Evolutionary conservation across 495 filamentous ascomycete species (phyloP).

Genomic region (Collariella sp.): DNA sequence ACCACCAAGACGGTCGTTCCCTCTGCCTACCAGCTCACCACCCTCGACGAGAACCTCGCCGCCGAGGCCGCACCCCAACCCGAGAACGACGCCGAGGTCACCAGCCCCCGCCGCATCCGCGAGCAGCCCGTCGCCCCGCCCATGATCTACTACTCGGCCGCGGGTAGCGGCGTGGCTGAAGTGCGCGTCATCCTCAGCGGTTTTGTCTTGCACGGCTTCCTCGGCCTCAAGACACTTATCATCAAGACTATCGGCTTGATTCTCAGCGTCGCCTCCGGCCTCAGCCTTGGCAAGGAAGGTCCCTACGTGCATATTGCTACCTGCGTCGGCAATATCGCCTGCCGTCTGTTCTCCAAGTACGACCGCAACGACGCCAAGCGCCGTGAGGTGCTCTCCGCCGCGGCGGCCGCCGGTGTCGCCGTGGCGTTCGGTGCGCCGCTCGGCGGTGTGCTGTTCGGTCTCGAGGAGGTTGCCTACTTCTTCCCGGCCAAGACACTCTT

Average conservation of each 20-base stretch:
- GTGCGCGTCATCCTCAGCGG: conserved; percentile 96
- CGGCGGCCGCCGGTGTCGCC: conserved; percentile 84
- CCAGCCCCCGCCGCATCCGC: conserved; percentile 29
- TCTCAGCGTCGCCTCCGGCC: conserved; percentile 81
- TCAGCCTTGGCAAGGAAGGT: conserved; percentile 93
- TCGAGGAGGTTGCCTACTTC: conserved; percentile 95
- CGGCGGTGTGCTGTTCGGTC: conserved; percentile 83
- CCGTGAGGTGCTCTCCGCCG: conserved; percentile 86
- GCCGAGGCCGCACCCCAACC: conserved; percentile 37
- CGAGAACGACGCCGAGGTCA: conserved; percentile 32
- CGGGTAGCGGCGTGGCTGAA: conserved; percentile 93
- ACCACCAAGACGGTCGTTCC: conserved; percentile 87
- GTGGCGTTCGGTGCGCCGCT: conserved; percentile 94
- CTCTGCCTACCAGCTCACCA: conserved; percentile 74
- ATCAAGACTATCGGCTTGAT: conserved; percentile 79
- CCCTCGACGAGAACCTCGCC: conserved; percentile 68
- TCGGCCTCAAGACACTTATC: conserved; percentile 79
- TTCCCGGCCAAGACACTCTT: conserved; percentile 98
- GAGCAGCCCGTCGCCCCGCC: conserved; percentile 42
- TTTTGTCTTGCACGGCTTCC: conserved; percentile 92
- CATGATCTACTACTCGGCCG: conserved; percentile 91
- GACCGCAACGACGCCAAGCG: conserved; percentile 82
- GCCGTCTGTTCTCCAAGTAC: conserved; percentile 88
- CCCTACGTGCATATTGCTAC: conserved; percentile 97
- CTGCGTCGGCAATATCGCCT: conserved; percentile 91